phyloP scores from a whole-genome alignment of 2,329 filamentous ascomycete genomes.

The Scytalidium lignicola region DNA sequence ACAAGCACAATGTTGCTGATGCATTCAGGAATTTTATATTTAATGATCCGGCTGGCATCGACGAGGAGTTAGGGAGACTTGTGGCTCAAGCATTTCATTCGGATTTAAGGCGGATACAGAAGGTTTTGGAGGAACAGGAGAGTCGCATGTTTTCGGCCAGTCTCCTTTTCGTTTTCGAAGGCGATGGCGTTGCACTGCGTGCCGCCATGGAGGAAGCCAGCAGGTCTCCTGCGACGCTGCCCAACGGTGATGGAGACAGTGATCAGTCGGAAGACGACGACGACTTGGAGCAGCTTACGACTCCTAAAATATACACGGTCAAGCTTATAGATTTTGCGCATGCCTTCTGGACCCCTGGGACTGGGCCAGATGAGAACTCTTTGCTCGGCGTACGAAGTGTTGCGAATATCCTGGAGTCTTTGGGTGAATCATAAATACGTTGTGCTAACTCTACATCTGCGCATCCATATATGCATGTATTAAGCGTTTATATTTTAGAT shows the following conservation, averaged over 20 bases:
- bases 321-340: constrained; percentile 98
- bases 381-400: constrained; percentile 70
- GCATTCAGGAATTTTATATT: constrained; percentile 55
- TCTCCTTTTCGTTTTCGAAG: constrained; percentile 60
- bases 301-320: constrained; percentile 67
- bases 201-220: constrained; percentile 28
- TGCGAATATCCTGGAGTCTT: constrained; percentile 62
- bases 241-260: constrained; percentile 24
- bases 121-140: constrained; percentile 49
- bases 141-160: constrained; percentile 55
- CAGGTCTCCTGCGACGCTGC: constrained; percentile 22
- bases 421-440: constrained; percentile 8
- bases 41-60: constrained; percentile 52
- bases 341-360: constrained; percentile 71
- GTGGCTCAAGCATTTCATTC: constrained; percentile 49
- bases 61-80: constrained; percentile 50
- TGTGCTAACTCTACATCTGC: neutral
- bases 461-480: no score
- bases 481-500: no score
- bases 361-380: constrained; percentile 81
- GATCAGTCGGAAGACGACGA: constrained; percentile 40
- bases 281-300: constrained; percentile 48
- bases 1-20: constrained; percentile 47
- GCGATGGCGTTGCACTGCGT: constrained; percentile 50
- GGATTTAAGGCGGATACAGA: constrained; percentile 48